Evolutionary conservation across 116 monocot genomes (phyloP).

Genomic region (Thalassia testudinum): DNA sequence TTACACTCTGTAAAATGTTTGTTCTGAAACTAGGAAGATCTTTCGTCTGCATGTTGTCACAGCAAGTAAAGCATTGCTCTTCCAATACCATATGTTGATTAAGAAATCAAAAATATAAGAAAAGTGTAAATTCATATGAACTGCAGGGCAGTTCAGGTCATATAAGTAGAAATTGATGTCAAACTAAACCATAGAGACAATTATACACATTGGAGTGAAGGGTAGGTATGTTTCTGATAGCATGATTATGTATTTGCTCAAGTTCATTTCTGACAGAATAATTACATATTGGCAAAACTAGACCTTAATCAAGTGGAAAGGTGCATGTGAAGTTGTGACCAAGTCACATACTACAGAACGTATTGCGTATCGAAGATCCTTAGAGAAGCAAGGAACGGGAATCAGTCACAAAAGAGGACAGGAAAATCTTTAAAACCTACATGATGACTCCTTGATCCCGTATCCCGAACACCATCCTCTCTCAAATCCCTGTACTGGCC

Average conservation of each 20-base stretch:
- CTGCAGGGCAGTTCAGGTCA: too few species aligned
- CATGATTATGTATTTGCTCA: background rate
- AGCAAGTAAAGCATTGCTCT: too few species aligned
- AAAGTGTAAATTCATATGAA: too few species aligned
- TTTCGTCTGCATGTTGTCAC: too few species aligned
- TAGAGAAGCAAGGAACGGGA: background rate
- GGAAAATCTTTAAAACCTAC: constrained; percentile 10
- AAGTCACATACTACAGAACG: background rate
- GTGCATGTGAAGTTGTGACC: background rate
- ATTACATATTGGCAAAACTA: background rate
- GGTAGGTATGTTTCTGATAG: too few species aligned
- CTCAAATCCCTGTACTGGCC: constrained; percentile 4
- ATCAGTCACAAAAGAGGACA: background rate
- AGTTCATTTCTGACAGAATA: background rate
- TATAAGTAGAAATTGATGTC: too few species aligned
- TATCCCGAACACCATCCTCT: constrained; percentile 12
- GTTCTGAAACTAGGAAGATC: too few species aligned
- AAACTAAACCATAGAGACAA: too few species aligned
- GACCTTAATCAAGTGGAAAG: background rate
- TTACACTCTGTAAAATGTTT: too few species aligned
- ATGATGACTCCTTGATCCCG: constrained; percentile 23
- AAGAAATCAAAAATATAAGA: too few species aligned
- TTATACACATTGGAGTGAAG: too few species aligned
- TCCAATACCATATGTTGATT: too few species aligned
- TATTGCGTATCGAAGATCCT: background rate